Evolutionary conservation across 768 basidiomycete genomes (phyloP).

Genomic region (Rhizopogon vesiculosus): DNA sequence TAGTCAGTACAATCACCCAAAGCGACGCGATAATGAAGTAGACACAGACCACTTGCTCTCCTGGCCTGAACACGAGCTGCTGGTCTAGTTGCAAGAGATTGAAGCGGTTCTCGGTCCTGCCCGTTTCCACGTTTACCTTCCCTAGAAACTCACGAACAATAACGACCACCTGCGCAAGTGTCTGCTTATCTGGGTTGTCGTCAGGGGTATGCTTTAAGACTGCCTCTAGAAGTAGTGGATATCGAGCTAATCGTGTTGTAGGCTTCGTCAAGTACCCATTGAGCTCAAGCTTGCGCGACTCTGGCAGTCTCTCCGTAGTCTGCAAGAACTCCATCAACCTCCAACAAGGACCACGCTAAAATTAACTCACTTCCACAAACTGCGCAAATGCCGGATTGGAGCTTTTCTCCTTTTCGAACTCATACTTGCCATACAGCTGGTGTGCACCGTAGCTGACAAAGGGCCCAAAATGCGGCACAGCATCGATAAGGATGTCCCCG

Average conservation of each 20-base stretch:
- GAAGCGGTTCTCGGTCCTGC: conserved; percentile 94
- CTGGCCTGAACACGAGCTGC: conserved; percentile 84
- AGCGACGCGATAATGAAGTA: background rate
- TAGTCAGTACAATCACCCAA: background rate
- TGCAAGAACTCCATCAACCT: conserved; percentile 24
- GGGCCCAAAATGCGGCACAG: conserved; percentile 83
- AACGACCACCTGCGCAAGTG: conserved; percentile 70
- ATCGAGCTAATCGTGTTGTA: conserved; percentile 94
- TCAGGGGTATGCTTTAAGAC: conserved; percentile 90
- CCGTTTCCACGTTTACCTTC: conserved; percentile 90
- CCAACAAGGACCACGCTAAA: background rate
- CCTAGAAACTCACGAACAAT: conserved; percentile 78
- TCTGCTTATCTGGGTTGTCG: conserved; percentile 80
- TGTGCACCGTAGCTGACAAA: conserved; percentile 96
- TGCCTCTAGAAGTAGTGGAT: conserved; percentile 89
- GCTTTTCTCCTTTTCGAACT: conserved; percentile 98
- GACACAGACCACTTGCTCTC: conserved; percentile 77
- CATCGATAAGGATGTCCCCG: conserved; percentile 86
- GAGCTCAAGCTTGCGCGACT: conserved; percentile 93
- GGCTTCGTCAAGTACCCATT: conserved; percentile 99
- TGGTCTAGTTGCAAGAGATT: conserved; percentile 91
- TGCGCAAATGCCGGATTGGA: conserved; percentile 88
- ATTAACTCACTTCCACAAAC: conserved; percentile 80
- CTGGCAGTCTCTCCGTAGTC: conserved; percentile 88
- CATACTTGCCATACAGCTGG: conserved; percentile 96